A percentile compares a stretch with the other conserved stretches of the same genome.
Evolutionary conservation across 257 asterid genomes (phyloP).

Genomic region (Lycium ferocissimum): DNA sequence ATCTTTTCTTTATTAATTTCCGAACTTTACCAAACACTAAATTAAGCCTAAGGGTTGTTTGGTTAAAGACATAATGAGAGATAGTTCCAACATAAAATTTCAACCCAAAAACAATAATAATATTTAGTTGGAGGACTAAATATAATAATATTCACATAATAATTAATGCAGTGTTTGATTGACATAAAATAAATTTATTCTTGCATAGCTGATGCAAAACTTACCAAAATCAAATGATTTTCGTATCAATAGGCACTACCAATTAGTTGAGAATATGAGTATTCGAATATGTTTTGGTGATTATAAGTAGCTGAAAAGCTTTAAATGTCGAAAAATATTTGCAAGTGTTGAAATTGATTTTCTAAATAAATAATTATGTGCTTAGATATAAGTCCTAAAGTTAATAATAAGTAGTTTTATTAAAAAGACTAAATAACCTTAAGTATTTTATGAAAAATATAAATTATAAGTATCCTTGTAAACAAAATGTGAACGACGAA

Average conservation of each 20-base stretch:
- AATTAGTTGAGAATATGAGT: neutral
- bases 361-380: no score
- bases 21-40: neutral
- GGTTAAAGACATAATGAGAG: neutral
- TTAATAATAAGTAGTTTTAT: no score
- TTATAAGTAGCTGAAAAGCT: no score
- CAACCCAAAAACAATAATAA: neutral
- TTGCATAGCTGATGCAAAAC: neutral
- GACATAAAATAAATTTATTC: neutral
- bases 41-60: neutral
- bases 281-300: no score
- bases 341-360: no score
- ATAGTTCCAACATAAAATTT: neutral
- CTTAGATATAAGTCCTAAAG: no score
- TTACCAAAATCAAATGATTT: no score
- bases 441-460: no score
- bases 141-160: neutral
- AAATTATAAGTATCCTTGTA: no score
- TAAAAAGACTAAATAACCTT: no score
- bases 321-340: no score
- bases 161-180: neutral
- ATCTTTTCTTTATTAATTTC: conserved; percentile 27
- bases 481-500: no score
- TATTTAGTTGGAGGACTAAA: neutral
- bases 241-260: neutral